Evolutionary conservation across 169 alveolate genomes (phyloP).

Genomic region (Plasmodium sp.): DNA sequence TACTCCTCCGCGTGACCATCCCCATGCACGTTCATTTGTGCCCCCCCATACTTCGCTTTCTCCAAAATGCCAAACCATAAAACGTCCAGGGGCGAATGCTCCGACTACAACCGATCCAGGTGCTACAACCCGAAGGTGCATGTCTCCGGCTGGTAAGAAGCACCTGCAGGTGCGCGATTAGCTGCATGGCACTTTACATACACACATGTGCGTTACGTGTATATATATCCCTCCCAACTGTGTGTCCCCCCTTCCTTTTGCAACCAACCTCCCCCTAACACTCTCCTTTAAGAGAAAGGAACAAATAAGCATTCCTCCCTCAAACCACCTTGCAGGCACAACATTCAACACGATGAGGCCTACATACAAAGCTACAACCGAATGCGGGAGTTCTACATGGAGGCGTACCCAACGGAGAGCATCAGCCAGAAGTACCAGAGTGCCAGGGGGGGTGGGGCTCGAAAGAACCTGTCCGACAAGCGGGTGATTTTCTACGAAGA

Average conservation of each 20-base stretch:
- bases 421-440: constrained; percentile 2
- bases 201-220: not conserved
- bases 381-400: constrained; percentile 15
- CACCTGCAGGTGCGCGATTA: not conserved
- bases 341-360: constrained; percentile 44
- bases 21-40: not conserved
- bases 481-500: constrained; percentile 50
- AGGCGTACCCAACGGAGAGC: constrained; percentile 22
- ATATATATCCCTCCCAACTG: not conserved
- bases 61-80: constrained; percentile 17
- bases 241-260: not conserved
- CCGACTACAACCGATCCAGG: constrained; percentile 7
- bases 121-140: constrained; percentile 71
- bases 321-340: constrained; percentile 21
- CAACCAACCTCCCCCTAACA: not conserved
- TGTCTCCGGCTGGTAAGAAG: constrained; percentile 66
- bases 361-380: constrained; percentile 27
- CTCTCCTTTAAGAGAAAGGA: not conserved
- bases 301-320: not conserved
- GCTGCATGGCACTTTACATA: not conserved
- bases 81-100: not conserved
- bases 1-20: not conserved
- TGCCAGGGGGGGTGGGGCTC: not conserved
- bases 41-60: not conserved
- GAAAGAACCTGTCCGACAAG: constrained; percentile 38